A percentile compares a stretch with the other conserved stretches of the same genome.
These are phyloP conservation scores for Komagataea norvegica DNA, from an alignment of 1,139 yeast species.

Conservation along the genomic window DNA sequence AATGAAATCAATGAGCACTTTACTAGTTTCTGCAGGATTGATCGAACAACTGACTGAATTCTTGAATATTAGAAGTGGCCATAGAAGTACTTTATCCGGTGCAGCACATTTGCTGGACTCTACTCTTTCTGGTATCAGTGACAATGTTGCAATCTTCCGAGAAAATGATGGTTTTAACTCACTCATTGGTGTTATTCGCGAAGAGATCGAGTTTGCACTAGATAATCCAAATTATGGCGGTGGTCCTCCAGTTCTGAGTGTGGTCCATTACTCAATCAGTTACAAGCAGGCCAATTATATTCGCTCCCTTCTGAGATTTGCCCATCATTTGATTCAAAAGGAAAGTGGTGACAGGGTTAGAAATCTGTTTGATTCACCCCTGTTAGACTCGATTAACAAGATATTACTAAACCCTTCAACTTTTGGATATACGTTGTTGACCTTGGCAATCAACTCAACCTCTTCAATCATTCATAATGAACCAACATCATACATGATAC, in stretches of 20 bases:
- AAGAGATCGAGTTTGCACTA: constrained; percentile 64
- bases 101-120: constrained; percentile 59
- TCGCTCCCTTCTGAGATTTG: constrained; percentile 52
- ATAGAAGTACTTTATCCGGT: constrained; percentile 57
- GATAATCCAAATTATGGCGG: constrained; percentile 49
- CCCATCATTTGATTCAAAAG: constrained; percentile 58
- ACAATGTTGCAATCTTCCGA: constrained; percentile 54
- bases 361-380: constrained; percentile 79
- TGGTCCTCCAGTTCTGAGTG: constrained; percentile 49
- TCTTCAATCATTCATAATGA: constrained; percentile 80
- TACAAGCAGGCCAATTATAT: constrained; percentile 62
- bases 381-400: constrained; percentile 55
- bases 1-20: constrained; percentile 44
- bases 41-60: constrained; percentile 63
- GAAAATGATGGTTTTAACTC: constrained; percentile 60
- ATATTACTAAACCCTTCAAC: constrained; percentile 52
- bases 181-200: constrained; percentile 56
- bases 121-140: constrained; percentile 38
- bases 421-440: constrained; percentile 69
- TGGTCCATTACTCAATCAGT: constrained; percentile 55
- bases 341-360: constrained; percentile 83
- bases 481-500: constrained; percentile 81
- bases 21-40: constrained; percentile 65
- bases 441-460: constrained; percentile 62
- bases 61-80: constrained; percentile 43